Conservation (phyloP, 306 rosid species). For the Phaseolus lunatus region DNA sequence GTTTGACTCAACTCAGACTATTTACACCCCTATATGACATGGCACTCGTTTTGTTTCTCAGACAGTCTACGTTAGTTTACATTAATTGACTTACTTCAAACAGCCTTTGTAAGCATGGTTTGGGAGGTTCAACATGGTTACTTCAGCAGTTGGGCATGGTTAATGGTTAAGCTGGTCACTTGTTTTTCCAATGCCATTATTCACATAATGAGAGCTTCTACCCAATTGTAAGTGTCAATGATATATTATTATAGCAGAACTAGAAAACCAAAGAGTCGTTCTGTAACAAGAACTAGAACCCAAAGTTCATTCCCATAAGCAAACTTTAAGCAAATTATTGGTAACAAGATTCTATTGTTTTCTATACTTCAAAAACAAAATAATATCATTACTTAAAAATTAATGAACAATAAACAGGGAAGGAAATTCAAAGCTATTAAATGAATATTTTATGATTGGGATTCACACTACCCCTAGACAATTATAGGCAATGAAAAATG, state of each 20-base stretch:
- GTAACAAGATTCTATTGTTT: conserved; percentile 7
- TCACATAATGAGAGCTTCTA: conserved; percentile 1
- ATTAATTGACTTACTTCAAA: conserved; percentile 7
- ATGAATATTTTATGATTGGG: neutral
- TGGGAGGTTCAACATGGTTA: neutral
- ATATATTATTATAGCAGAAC: conserved; percentile 14
- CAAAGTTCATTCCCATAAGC: conserved; percentile 10
- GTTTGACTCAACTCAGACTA: neutral
- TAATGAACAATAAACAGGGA: conserved; percentile 15
- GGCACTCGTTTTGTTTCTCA: neutral
- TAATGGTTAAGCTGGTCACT: neutral
- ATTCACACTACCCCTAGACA: conserved; percentile 8
- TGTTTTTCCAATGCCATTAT: neutral
- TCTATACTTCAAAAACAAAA: conserved; percentile 23
- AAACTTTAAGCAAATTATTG: neutral
- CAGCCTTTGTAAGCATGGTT: neutral
- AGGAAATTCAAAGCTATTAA: neutral
- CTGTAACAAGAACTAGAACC: conserved; percentile 26
- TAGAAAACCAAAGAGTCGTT: neutral
- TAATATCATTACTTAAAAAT: neutral
- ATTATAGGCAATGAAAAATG: conserved; percentile 14
- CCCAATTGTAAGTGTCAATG: neutral
- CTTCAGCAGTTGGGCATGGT: neutral
- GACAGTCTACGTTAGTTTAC: neutral
- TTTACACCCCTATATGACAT: neutral